These are phyloP conservation scores for Ophiobolus disseminans DNA, from an alignment of 2,329 filamentous ascomycete genomes.

Conservation along the genomic window DNA sequence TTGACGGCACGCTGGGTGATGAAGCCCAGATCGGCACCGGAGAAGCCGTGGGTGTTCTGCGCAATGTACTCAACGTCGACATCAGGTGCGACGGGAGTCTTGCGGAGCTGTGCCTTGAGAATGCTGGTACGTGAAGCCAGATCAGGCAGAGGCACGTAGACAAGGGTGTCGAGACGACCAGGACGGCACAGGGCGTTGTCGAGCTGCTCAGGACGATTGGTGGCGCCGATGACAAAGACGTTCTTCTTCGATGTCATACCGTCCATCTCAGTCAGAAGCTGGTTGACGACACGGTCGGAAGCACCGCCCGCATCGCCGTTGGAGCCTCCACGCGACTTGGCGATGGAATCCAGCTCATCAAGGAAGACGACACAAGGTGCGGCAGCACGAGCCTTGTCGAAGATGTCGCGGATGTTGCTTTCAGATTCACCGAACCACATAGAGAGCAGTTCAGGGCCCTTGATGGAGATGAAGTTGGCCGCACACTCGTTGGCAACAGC, in stretches of 20 bases:
- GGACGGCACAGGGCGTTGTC: slow-evolving; percentile 98
- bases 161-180: slow-evolving; percentile 96
- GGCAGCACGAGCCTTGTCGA: slow-evolving; percentile 98
- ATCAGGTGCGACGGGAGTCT: slow-evolving; percentile 89
- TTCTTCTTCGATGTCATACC: slow-evolving; percentile 99
- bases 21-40: slow-evolving; percentile 98
- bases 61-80: slow-evolving; percentile 92
- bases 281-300: slow-evolving; percentile 99
- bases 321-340: slow-evolving; percentile 98
- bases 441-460: slow-evolving; percentile 95
- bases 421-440: slow-evolving; percentile 99
- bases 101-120: slow-evolving; percentile 94
- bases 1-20: slow-evolving; percentile 99
- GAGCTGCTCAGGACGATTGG: slow-evolving; percentile 97
- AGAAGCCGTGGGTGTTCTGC: slow-evolving; percentile 97
- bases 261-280: slow-evolving; percentile 99
- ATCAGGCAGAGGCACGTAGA: slow-evolving; percentile 97
- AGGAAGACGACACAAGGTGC: slow-evolving; percentile 99
- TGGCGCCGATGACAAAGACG: slow-evolving; percentile 98
- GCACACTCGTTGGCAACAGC: slow-evolving; percentile 99
- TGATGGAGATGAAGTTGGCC: slow-evolving; percentile 99
- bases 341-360: slow-evolving; percentile 97
- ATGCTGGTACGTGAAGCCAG: slow-evolving; percentile 88
- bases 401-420: slow-evolving; percentile 99
- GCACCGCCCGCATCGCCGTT: slow-evolving; percentile 96